Evolutionary conservation across 2,329 filamentous ascomycete genomes (phyloP).

Genomic region (Colletotrichum sp.): DNA sequence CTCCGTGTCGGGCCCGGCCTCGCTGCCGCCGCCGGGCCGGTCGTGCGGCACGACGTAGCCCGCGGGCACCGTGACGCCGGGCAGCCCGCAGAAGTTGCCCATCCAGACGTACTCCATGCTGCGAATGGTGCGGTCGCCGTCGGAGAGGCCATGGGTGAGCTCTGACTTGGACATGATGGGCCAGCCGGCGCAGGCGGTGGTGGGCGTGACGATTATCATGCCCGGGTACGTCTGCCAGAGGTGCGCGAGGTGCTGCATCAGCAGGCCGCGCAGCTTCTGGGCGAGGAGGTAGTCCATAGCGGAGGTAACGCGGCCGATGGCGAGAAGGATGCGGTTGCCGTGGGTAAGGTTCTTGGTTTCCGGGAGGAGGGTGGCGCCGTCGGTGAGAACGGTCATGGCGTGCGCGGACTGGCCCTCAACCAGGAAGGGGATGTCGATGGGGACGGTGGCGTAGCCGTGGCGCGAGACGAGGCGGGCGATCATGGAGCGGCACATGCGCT

Average conservation of each 20-base stretch:
- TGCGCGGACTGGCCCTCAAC: conserved; percentile 74
- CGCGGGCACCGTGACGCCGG: conserved; percentile 48
- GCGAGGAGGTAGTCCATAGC: conserved; percentile 71
- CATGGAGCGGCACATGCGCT: conserved; percentile 43
- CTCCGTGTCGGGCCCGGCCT: conserved; percentile 34
- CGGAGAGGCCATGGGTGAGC: conserved; percentile 45
- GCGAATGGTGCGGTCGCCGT: conserved; percentile 50
- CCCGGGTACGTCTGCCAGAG: conserved; percentile 71
- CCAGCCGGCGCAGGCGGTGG: conserved; percentile 57
- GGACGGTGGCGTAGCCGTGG: conserved; percentile 57
- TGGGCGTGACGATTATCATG: conserved; percentile 74
- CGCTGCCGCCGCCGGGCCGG: conserved; percentile 28
- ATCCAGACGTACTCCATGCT: conserved; percentile 58
- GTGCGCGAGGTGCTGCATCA: conserved; percentile 74
- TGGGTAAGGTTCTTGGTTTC: conserved; percentile 57
- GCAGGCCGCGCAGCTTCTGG: conserved; percentile 70
- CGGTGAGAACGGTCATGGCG: conserved; percentile 74
- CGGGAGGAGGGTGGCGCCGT: conserved; percentile 54
- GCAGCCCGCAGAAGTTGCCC: conserved; percentile 55
- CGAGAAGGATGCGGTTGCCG: conserved; percentile 70
- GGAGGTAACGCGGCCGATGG: conserved; percentile 65
- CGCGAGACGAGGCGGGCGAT: conserved; percentile 58
- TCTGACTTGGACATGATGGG: conserved; percentile 42
- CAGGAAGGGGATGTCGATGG: conserved; percentile 63
- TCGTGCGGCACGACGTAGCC: conserved; percentile 48